A percentile compares a stretch with the other conserved stretches of the same genome.
These are phyloP conservation scores for Dalbergia oliveri DNA, from an alignment of 306 rosid genomes.

Conservation along the genomic window DNA sequence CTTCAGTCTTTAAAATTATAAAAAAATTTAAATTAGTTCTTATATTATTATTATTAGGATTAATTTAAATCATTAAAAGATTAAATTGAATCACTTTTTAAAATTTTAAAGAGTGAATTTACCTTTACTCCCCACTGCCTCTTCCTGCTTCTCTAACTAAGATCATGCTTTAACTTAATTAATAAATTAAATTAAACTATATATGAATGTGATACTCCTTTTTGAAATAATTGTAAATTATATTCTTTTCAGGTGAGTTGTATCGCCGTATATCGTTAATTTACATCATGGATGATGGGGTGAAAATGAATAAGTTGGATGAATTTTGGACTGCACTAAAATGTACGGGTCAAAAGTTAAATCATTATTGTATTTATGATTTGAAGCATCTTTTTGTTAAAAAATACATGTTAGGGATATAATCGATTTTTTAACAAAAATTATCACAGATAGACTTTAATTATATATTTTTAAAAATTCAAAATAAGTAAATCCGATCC, in stretches of 20 bases:
- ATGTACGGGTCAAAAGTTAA: background rate
- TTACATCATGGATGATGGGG: background rate
- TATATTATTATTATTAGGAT: no score
- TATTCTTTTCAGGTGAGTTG: background rate
- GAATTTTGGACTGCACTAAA: background rate
- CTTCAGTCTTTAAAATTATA: no score
- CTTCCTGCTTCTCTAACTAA: background rate
- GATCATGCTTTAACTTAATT: background rate
- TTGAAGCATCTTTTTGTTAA: no score
- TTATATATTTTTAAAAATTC: no score
- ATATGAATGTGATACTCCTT: background rate
- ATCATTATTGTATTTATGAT: background rate
- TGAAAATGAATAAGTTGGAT: background rate
- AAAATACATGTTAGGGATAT: no score
- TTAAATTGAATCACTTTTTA: no score
- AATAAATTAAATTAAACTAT: background rate
- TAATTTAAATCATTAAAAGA: no score
- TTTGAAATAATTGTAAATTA: background rate
- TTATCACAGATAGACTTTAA: no score
- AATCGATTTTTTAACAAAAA: no score
- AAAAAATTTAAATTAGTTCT: no score
- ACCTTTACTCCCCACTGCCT: background rate
- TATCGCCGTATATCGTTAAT: background rate
- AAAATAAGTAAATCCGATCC: no score
- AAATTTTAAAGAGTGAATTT: no score